Conservation (phyloP, 163 green algal species). For the Prototheca wickerhamii region DNA sequence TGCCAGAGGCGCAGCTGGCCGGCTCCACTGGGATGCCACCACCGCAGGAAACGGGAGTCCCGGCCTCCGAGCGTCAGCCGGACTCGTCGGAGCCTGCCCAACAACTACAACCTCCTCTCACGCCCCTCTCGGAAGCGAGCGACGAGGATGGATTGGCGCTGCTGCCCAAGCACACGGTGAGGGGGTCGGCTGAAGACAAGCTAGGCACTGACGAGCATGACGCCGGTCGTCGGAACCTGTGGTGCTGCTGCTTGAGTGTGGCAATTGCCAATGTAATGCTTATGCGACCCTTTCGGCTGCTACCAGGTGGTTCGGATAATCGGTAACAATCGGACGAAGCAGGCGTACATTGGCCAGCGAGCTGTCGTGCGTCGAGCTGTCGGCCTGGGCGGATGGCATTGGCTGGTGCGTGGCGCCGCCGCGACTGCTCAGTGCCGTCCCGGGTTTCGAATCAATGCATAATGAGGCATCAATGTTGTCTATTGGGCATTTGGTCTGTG, state of each 20-base stretch:
- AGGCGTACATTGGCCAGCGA: conserved; percentile 30
- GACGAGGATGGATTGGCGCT: conserved; percentile 14
- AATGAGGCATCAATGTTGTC: no score
- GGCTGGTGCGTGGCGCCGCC: conserved; percentile 32
- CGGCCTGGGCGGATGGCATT: conserved; percentile 63
- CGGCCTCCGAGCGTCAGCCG: no score
- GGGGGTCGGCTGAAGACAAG: not conserved
- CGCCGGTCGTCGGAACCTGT: not conserved
- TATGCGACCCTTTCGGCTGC: not conserved
- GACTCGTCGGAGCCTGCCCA: no score
- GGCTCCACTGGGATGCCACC: no score
- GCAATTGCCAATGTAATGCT: not conserved
- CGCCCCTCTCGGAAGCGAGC: not conserved
- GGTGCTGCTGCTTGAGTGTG: not conserved
- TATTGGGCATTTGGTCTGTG: no score
- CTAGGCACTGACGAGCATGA: no score
- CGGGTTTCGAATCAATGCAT: no score
- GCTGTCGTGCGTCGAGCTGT: conserved; percentile 44
- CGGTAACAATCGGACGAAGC: conserved; percentile 53
- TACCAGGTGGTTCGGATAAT: conserved; percentile 31
- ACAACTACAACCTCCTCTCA: no score
- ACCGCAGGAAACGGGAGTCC: no score
- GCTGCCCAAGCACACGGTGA: conserved; percentile 13
- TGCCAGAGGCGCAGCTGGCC: no score
- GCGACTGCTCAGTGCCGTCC: no score